These are phyloP conservation scores for Colletotrichum nymphaeae DNA, from an alignment of 2,329 filamentous ascomycete genomes.

Conservation along the genomic window DNA sequence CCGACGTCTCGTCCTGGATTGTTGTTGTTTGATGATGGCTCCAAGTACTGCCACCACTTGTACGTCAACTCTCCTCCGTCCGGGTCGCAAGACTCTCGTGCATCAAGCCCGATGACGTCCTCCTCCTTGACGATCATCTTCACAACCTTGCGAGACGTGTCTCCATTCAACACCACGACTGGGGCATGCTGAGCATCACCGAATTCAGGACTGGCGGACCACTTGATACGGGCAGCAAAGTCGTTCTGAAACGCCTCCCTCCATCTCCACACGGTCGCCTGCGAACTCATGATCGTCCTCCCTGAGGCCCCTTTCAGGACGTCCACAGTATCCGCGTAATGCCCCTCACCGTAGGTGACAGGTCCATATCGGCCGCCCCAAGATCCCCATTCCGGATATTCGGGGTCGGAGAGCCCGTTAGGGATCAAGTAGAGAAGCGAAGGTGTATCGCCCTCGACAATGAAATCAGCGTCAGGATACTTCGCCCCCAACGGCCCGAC, in stretches of 20 bases:
- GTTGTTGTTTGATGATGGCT: constrained; percentile 31
- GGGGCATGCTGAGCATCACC: constrained; percentile 30
- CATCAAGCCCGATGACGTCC: constrained; percentile 32
- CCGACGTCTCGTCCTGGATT: constrained; percentile 7
- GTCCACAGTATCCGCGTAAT: constrained; percentile 48
- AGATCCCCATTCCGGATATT: constrained; percentile 52
- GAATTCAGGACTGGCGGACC: constrained; percentile 23
- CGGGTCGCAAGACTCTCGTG: constrained; percentile 34
- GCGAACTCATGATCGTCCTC: constrained; percentile 48
- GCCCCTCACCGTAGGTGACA: constrained; percentile 22
- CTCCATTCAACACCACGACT: constrained; percentile 38
- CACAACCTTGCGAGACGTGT: constrained; percentile 32
- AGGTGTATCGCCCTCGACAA: constrained; percentile 60
- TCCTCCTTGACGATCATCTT: constrained; percentile 25
- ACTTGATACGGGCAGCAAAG: constrained; percentile 38
- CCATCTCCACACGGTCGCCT: constrained; percentile 66
- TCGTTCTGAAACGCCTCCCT: constrained; percentile 62
- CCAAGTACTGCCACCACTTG: constrained; percentile 36
- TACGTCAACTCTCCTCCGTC: constrained; percentile 35
- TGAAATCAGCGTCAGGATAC: constrained; percentile 56
- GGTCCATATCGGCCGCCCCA: constrained; percentile 54
- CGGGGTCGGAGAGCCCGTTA: constrained; percentile 52
- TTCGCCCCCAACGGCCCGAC: constrained; percentile 51
- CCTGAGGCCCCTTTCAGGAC: constrained; percentile 47
- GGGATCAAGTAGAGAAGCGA: constrained; percentile 53